These are phyloP conservation scores for Cubamyces lactineus DNA, from an alignment of 768 basidiomycete species.

Conservation along the genomic window DNA sequence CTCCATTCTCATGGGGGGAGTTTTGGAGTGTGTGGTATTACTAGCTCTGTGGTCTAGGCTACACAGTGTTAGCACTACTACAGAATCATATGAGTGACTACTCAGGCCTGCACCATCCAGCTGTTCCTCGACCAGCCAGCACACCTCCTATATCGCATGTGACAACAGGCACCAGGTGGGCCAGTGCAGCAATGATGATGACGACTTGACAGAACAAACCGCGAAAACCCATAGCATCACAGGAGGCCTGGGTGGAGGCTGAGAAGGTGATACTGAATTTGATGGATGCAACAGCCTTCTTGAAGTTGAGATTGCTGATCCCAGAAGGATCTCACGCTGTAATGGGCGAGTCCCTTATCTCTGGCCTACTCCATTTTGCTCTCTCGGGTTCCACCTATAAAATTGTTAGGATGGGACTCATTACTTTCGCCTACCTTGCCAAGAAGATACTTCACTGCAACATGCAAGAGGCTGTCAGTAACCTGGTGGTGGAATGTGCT, in stretches of 20 bases:
- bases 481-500: not conserved
- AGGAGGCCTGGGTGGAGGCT: not conserved
- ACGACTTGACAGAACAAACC: not conserved
- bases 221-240: not conserved
- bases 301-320: not conserved
- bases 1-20: conserved; percentile 14
- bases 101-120: not conserved
- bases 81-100: no score
- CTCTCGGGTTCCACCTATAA: not conserved
- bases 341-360: conserved; percentile 3
- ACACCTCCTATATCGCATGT: not conserved
- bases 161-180: not conserved
- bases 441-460: not conserved
- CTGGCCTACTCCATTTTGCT: conserved; percentile 11
- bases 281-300: not conserved
- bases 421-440: conserved; percentile 11
- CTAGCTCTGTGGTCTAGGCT: not conserved
- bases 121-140: not conserved
- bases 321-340: conserved; percentile 6
- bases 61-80: no score
- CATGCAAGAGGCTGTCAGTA: not conserved
- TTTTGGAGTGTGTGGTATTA: not conserved
- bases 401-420: not conserved
- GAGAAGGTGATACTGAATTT: not conserved
- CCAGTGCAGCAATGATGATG: not conserved